Evolutionary conservation across 140 eudicot genomes (phyloP).

Genomic region (Senecio squalidus): DNA sequence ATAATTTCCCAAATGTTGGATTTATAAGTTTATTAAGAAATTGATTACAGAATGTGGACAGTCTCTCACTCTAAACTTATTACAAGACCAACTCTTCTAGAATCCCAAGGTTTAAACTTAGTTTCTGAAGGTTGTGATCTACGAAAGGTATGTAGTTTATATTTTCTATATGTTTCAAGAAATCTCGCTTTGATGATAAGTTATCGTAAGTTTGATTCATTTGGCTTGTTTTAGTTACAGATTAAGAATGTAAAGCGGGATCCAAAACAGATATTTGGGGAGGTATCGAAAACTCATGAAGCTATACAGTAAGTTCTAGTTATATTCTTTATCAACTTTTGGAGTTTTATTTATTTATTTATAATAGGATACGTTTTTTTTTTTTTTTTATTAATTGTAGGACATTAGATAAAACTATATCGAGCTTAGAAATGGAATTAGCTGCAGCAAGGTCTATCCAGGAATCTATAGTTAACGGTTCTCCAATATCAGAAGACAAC

Average conservation of each 20-base stretch:
- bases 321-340: not conserved
- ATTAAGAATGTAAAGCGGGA: conserved; percentile 58
- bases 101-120: conserved; percentile 61
- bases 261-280: conserved; percentile 49
- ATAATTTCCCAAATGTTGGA: conserved; percentile 14
- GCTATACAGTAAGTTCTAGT: conserved; percentile 65
- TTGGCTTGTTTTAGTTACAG: conserved; percentile 32
- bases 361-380: not conserved
- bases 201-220: conserved; percentile 7
- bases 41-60: conserved; percentile 70
- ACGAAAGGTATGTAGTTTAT: conserved; percentile 51
- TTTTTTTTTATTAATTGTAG: conserved; percentile 23
- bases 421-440: conserved; percentile 91
- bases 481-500: conserved; percentile 59
- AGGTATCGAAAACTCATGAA: conserved; percentile 64
- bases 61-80: conserved; percentile 62
- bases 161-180: conserved; percentile 11
- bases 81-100: conserved; percentile 57
- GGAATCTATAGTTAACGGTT: conserved; percentile 60
- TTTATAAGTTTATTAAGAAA: conserved; percentile 21
- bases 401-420: conserved; percentile 85
- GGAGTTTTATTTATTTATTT: not conserved
- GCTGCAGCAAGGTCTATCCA: conserved; percentile 86
- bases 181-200: not conserved
- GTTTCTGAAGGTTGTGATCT: conserved; percentile 79